Base-by-base conservation (phyloP, 1,139 yeast genomes). In the Lodderomyces metapsilosis region DNA sequence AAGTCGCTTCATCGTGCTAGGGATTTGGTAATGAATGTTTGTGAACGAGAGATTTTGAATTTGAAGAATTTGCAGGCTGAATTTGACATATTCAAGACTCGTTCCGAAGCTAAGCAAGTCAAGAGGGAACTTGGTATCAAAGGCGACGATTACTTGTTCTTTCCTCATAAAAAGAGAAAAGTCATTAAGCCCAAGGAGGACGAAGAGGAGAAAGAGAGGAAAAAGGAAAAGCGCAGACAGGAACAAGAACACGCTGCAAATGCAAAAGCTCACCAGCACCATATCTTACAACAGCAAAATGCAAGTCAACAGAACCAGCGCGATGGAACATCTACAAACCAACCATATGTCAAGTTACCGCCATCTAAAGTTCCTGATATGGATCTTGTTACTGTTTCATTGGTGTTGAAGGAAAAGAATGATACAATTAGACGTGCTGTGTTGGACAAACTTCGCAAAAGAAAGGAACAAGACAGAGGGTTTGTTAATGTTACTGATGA, bases 301-400 rank as follows among this genome's bases (percentile, higher is more conserved):
- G 47, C 47, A 39, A 53, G 49, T 36, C 54, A 50, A 36, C 58
- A 54, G 40, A 53, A 47, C 44, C 57, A 50, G 38, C 58, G 58
- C 34, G 61, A 56, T 22, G 51, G 64, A 12, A 55, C 71, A 8
- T 60, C 73, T 5, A 62, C 74, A 3, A 74, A 76, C 38, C 95
- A 86, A 56, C 91, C 95, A 8, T 87, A 88, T 64, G 95, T 88
- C 54, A 85, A 87, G 51, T 66, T 88, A 34, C 95, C 96, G 9
- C 85, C 94, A 22, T 85, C 96, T 2, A 88, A 89, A 65, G 86
- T 91, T 52, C 97, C 98, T 10, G 97, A 91, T 62, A 77, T 91
- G 77, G 95, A 88, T 41, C 72, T 91, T 51, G 82, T 86, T 30
- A 87, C 96, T 5, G 91, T 91, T 18, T 88, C 88, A 40, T 76